Percentiles rank a stretch among this genome's conserved stretches.
These are phyloP conservation scores for Areca catechu DNA, from an alignment of 176 grass and related monocot genomes.

Conservation along the genomic window DNA sequence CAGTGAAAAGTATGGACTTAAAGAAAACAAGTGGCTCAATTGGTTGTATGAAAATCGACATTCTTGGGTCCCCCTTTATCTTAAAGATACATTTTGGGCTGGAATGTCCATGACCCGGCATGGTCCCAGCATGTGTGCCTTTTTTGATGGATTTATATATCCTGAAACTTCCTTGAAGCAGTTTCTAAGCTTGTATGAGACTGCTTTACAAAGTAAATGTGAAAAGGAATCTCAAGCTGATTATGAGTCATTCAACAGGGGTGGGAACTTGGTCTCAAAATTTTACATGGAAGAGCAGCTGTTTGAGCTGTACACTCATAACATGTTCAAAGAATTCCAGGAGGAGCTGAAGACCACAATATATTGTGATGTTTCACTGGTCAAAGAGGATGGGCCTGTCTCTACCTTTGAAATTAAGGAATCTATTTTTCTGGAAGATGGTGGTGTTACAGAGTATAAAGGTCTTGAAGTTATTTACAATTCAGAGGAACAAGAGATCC, in stretches of 20 bases:
- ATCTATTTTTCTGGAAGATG: constrained; percentile 77
- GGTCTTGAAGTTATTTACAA: constrained; percentile 67
- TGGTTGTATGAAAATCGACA: constrained; percentile 64
- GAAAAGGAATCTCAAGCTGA: constrained; percentile 85
- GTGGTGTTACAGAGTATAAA: constrained; percentile 59
- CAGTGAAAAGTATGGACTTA: constrained; percentile 57
- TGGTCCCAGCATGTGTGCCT: constrained; percentile 44
- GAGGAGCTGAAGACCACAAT: constrained; percentile 93
- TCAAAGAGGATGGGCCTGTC: constrained; percentile 42
- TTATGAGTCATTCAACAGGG: constrained; percentile 76
- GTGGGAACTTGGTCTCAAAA: constrained; percentile 75
- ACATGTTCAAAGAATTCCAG: constrained; percentile 94
- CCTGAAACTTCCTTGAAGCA: constrained; percentile 90
- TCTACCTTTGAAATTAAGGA: constrained; percentile 84
- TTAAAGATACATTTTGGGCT: constrained; percentile 33
- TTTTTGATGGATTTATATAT: constrained; percentile 93
- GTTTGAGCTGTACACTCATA: constrained; percentile 78
- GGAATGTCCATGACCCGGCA: constrained; percentile 67
- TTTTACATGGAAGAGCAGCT: constrained; percentile 98
- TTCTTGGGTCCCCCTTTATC: constrained; percentile 50
- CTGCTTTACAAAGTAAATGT: constrained; percentile 77
- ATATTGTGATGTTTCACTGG: constrained; percentile 83
- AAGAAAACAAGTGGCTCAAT: constrained; percentile 72
- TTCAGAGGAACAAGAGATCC: constrained; percentile 40
- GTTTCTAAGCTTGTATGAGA: constrained; percentile 89